These are phyloP conservation scores for Linnemannia zychae DNA, from an alignment of 192 early-diverging fungal species.

Conservation along the genomic window DNA sequence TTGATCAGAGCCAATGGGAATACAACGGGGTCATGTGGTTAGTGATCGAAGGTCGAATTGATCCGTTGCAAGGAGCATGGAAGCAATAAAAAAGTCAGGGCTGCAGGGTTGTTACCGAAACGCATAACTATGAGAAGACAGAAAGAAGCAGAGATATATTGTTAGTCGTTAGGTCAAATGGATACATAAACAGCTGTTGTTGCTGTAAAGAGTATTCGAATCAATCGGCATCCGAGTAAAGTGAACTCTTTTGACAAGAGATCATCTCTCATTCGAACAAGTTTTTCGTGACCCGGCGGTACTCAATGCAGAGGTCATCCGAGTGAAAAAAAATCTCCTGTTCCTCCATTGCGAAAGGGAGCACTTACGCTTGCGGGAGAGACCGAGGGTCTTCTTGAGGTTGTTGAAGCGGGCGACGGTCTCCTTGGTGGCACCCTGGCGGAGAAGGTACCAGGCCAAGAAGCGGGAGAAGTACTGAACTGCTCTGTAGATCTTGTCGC, in stretches of 20 bases:
- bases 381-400: constrained; percentile 72
- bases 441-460: constrained; percentile 74
- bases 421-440: constrained; percentile 70
- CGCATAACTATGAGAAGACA: constrained; percentile 67
- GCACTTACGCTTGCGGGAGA: constrained; percentile 78
- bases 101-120: constrained; percentile 56
- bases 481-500: constrained; percentile 85
- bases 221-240: constrained; percentile 17
- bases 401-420: constrained; percentile 68
- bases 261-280: constrained; percentile 1
- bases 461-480: constrained; percentile 92
- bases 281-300: background rate
- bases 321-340: background rate
- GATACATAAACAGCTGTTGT: background rate
- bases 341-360: too few relatives aligned
- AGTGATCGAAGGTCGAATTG: background rate
- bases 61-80: background rate
- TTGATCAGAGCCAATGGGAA: background rate
- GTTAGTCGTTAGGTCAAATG: background rate
- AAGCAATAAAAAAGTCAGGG: background rate
- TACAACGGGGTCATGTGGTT: background rate
- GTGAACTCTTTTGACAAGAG: constrained; percentile 13
- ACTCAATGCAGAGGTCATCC: background rate
- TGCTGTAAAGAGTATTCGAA: background rate
- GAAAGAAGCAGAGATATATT: background rate